phyloP scores from a whole-genome alignment of 176 grass and related monocot genomes.

The Bothriochloa decipiens region DNA sequence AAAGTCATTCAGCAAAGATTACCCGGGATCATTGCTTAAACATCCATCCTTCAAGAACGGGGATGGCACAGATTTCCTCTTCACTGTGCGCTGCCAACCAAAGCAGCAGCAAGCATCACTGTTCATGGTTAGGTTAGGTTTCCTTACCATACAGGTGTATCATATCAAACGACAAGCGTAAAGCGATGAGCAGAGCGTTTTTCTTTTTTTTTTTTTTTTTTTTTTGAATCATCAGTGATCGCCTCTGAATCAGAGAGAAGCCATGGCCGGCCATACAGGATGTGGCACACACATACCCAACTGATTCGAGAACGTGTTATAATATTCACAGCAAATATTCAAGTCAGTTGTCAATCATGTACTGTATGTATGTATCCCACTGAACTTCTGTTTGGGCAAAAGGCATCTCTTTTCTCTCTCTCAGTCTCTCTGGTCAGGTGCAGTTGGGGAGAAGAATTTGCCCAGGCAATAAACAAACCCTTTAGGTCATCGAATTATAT shows the following conservation, averaged over 20 bases:
- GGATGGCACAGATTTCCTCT: neutral
- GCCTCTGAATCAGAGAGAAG: neutral
- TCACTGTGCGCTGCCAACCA: neutral
- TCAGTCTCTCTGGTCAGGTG: too few relatives aligned
- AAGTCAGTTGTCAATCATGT: neutral
- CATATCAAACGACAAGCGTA: constrained; percentile 1
- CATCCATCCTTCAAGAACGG: neutral
- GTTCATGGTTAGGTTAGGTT: neutral
- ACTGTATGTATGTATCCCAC: neutral
- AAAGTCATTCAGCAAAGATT: neutral
- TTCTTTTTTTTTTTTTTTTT: neutral
- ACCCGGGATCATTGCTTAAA: too few relatives aligned
- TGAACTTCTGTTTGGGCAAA: constrained; percentile 17
- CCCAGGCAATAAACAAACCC: constrained; percentile 39
- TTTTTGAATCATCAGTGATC: neutral
- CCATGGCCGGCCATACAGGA: neutral
- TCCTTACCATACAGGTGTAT: too few relatives aligned
- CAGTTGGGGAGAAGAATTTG: constrained; percentile 51
- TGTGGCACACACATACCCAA: constrained; percentile 25
- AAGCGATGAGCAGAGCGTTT: neutral
- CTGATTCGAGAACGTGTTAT: constrained; percentile 6
- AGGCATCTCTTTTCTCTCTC: neutral
- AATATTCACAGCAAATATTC: constrained; percentile 37
- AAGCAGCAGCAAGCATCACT: neutral
- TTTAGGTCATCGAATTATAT: constrained; percentile 5